phyloP scores from a whole-genome alignment of 1,139 yeast species.

The Eremothecium sinecaudum region DNA sequence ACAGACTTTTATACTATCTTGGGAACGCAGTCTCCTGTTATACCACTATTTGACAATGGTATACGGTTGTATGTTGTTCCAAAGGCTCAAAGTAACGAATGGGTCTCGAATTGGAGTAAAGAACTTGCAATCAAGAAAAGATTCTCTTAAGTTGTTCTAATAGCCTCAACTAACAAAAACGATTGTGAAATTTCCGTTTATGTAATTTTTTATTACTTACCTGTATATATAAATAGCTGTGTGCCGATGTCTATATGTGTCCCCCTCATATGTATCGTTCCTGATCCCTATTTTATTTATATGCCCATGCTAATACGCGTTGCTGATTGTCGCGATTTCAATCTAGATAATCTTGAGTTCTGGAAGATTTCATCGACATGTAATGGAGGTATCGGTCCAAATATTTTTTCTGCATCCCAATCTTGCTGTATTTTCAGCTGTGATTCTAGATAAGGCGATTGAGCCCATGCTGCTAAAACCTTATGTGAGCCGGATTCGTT shows the following conservation, averaged over 20 bases:
- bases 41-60: conserved; percentile 72
- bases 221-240: neutral
- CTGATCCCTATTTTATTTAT: conserved; percentile 1
- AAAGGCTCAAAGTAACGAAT: conserved; percentile 49
- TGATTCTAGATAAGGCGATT: conserved; percentile 22
- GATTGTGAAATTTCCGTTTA: no score
- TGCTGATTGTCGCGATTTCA: conserved; percentile 53
- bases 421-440: conserved; percentile 46
- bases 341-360: conserved; percentile 36
- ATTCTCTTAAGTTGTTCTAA: no score
- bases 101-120: conserved; percentile 66
- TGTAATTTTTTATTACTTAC: neutral
- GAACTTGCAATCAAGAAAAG: no score
- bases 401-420: conserved; percentile 61
- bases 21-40: conserved; percentile 50
- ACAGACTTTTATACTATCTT: conserved; percentile 56
- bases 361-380: conserved; percentile 63
- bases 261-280: neutral
- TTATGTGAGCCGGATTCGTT: conserved; percentile 23
- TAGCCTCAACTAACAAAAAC: no score
- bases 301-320: conserved; percentile 26
- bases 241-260: neutral
- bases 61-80: conserved; percentile 76
- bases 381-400: conserved; percentile 68
- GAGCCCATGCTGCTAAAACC: conserved; percentile 29